Base-by-base conservation (phyloP, 2,329 filamentous ascomycete genomes). In the Sclerotiophoma versabilis region DNA sequence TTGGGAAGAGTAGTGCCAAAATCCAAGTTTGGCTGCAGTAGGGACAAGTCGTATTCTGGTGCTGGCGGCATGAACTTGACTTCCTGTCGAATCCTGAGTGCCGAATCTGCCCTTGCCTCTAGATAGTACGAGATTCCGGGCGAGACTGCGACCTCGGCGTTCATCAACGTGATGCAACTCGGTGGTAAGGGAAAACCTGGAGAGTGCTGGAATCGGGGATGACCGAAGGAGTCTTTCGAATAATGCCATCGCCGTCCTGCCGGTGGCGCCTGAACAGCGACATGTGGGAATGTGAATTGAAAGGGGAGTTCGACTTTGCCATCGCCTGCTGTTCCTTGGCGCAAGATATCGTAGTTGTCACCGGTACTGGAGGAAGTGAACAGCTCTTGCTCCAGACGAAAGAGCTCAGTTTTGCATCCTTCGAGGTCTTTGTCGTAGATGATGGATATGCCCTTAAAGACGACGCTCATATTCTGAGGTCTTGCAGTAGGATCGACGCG, bases 221-320 rank as follows among this genome's bases (percentile, higher is more conserved):
- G 63, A 23, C 65, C 59, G 37, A 50, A 59, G 5, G 58, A 55
- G 27, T 68, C 65, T 12, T 61, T 43, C 2, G 56, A 53, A 9
- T 65, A 52, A 22, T 58, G 54, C 60, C 56, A 64, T 11, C 41
- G 25, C 37, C 57, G 47, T 20, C 49, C 56, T 2, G 58, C 22
- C 17, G 63, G 62, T 22, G 58, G 63, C 7, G 48, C 26, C 34
- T 59, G 37, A n/a, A 53, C 59, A 6, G 59, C 65, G 12, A 44
- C 30, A 5, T 59, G 59, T 3, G 67, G 65, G 39, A 67, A 69
- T n/a, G 32, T 60, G 38, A 71, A 66, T 33, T 64, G 54, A 30
- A 71, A 71, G 12, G 62, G 60, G 1, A 71, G 42, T 38, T 70
- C 67, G 2, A 67, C 63, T 38, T 60, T 64, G 14, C 60, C 62